Conservation (phyloP, 1,139 yeast genomes). For the Saccharomyces hybrid region DNA sequence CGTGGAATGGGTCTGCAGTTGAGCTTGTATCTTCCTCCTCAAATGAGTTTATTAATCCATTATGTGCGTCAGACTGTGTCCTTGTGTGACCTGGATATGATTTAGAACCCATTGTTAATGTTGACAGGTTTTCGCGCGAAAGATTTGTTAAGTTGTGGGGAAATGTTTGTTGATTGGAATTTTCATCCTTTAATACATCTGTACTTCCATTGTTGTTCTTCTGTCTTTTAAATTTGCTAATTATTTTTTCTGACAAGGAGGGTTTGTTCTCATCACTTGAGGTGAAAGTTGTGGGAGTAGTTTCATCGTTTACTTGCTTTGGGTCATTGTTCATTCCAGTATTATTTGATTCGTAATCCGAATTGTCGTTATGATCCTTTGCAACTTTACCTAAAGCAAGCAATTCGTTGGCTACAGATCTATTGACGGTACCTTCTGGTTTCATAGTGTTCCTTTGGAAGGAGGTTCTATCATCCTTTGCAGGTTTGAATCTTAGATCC, state of each 20-base stretch:
- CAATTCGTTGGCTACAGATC: constrained; percentile 41
- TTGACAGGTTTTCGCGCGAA: neutral
- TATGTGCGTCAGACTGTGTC: constrained; percentile 17
- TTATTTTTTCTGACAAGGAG: constrained; percentile 13
- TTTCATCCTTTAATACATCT: neutral
- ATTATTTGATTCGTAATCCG: constrained; percentile 9
- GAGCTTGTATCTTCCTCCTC: constrained; percentile 2
- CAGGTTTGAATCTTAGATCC: constrained; percentile 77
- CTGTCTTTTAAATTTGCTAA: constrained; percentile 18
- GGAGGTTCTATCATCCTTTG: constrained; percentile 72
- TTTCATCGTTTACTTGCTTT: neutral
- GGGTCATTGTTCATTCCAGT: constrained; percentile 2
- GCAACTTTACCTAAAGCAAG: constrained; percentile 44
- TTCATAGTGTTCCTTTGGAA: constrained; percentile 60
- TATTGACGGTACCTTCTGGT: constrained; percentile 5
- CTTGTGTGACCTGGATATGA: constrained; percentile 9
- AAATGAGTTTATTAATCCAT: constrained; percentile 10
- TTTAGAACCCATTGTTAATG: neutral
- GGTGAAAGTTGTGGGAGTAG: neutral
- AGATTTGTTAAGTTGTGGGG: neutral
- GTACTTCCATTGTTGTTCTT: constrained; percentile 7
- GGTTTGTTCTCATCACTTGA: constrained; percentile 5
- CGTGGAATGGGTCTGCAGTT: neutral
- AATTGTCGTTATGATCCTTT: constrained; percentile 58
- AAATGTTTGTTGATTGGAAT: neutral